Evolutionary conservation across 2,329 filamentous ascomycete species (phyloP), one percentile per base, ranked within the genome.

Genomic region (Fusarium decemcellulare): DNA sequence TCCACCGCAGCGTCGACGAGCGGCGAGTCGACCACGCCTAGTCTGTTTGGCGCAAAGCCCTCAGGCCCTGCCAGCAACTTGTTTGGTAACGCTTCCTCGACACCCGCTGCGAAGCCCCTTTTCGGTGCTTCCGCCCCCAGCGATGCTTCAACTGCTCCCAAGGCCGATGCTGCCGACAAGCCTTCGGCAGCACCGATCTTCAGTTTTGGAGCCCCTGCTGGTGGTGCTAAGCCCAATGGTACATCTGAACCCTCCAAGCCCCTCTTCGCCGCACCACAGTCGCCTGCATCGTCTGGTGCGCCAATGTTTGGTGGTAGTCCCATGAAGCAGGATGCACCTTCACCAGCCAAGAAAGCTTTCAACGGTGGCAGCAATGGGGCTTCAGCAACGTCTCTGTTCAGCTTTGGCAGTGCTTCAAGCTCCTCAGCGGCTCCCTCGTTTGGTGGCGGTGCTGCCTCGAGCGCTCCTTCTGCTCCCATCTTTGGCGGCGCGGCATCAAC

Each of bases 311-410:
- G 77, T 51, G 80, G 80, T 34, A 82, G 81, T 55, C 80, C 80
- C 15, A 81, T 85, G 73, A 83, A 84, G 66, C 80, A 85, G 61
- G 80, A 83, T 60, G 78, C 75, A 7, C 74, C 77, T 8, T 81
- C 80, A 4, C 78, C 79, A 12, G 79, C 77, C 9, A 82, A 82
- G 76, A 80, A 77, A 61, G 59, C 73, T 1, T 78, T 78, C 47
- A 70, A 68, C 40, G 75, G 76, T n/a, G 74, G 63, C 34, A 72
- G 54, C 42, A 65, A 70, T 10, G 59, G 61, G 16, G 67, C 69
- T 30, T 61, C 74, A 1, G 61, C 77, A 15, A 63, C 78, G 14
- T 74, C 80, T 6, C 59, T 77, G 6, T 83, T 83, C 73, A 79
- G 73, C 61, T 82, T 82, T 57, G 76, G 77, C 18, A 61, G 59